phyloP scores from a whole-genome alignment of 768 basidiomycete genomes.

The Russula abietina region DNA sequence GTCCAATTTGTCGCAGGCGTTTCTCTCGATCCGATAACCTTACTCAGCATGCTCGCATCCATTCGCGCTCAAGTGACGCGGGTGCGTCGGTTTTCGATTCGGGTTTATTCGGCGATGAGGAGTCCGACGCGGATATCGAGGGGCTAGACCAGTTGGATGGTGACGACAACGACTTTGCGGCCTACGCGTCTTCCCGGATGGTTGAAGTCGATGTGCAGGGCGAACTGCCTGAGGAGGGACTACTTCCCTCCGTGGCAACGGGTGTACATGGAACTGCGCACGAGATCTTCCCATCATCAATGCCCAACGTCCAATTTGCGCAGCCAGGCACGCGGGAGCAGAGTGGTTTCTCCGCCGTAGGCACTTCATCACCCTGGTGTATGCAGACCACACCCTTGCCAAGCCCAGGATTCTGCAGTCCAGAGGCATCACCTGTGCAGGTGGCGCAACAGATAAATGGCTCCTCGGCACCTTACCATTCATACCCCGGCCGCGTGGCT shows the following conservation, averaged over 20 bases:
- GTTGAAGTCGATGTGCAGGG: constrained; percentile 26
- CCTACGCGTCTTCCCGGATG: constrained; percentile 25
- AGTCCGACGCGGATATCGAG: constrained; percentile 31
- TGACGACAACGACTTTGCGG: constrained; percentile 24
- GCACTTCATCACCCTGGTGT: constrained; percentile 20
- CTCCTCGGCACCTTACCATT: constrained; percentile 13
- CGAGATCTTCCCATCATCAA: constrained; percentile 5
- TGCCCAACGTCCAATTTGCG: constrained; percentile 20
- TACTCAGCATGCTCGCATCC: constrained; percentile 79
- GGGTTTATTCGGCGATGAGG: constrained; percentile 26
- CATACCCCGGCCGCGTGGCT: constrained; percentile 25
- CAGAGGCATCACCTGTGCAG: constrained; percentile 17
- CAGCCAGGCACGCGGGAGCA: constrained; percentile 19
- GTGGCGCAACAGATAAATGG: constrained; percentile 21
- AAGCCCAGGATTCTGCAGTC: constrained; percentile 19
- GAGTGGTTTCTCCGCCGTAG: constrained; percentile 7
- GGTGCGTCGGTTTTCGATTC: constrained; percentile 23
- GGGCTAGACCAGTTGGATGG: constrained; percentile 35
- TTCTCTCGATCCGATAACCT: constrained; percentile 90
- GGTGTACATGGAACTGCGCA: background rate
- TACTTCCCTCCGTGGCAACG: constrained; percentile 12
- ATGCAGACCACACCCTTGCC: constrained; percentile 15
- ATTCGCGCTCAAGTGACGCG: constrained; percentile 41
- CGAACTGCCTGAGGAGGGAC: constrained; percentile 23
- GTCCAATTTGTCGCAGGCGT: constrained; percentile 66